Base-by-base conservation (phyloP, 2,329 filamentous ascomycete species). In the Neofusicoccum kwambonambiense region DNA sequence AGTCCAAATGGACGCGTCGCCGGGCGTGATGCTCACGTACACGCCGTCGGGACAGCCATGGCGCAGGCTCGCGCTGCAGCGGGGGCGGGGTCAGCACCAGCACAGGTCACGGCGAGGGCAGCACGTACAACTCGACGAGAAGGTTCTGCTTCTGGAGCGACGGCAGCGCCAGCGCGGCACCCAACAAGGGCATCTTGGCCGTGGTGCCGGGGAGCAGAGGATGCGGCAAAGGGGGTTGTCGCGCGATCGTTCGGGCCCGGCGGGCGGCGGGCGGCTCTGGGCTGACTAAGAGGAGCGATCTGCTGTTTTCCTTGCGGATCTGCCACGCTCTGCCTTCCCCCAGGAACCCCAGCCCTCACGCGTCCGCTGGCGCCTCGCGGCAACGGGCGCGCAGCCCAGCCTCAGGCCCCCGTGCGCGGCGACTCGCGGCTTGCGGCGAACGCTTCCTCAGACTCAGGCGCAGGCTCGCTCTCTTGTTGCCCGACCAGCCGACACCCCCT, bases 11-110 rank as follows among this genome's bases (percentile, higher is more conserved):
- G 88, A 87, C 17, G 91, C 87, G 73, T 97, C 90, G 27, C 90
- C 90, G 0, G 92, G 91, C 34, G 90, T 91, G 66, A 97, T 85
- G 75, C 86, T 91, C 77, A 97, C 86, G 78, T 95, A 97, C 67
- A 97, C 84, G 62, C 95, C 94, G 64, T 92, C 87, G 1, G 93
- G 93, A 75, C 90, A 93, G 66, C 89, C 88, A 79, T 91, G 87
- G 77, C 90, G 93, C 71, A 97, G 83, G 67, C 90, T 90, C 67
- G 90, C 86, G 78, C 92, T 96, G 77, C 47, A 45, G 52, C 54
- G 42, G 17, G 49, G 47, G 39, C n/a, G 11, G 57, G 41, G 34
- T 44, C 31, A 62, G 51, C 42, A 17, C 42, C n/a, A 15, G 64
- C 66, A 67, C 47, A 35, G 54, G 34, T 11, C 31, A n/a, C 17